These are phyloP conservation scores for Syzygium oleosum DNA, from an alignment of 345 rosid species.

Conservation along the genomic window DNA sequence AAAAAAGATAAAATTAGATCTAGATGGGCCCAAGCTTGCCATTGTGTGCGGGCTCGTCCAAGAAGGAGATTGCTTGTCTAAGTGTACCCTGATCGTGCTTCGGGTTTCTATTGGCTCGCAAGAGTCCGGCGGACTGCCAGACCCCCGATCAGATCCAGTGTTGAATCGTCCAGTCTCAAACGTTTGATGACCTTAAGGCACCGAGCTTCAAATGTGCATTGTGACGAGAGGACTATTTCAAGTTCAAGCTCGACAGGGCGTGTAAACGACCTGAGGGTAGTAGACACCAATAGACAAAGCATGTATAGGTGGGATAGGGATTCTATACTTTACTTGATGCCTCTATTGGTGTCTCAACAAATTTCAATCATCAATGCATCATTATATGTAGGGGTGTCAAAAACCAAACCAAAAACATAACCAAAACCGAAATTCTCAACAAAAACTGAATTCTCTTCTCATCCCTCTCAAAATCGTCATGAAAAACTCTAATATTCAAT, in stretches of 20 bases:
- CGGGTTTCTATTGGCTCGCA: not conserved
- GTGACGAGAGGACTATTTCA: not conserved
- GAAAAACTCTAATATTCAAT: too few species aligned
- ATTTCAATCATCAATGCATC: not conserved
- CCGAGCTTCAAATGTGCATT: not conserved
- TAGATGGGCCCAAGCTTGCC: not conserved
- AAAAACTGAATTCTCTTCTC: too few species aligned
- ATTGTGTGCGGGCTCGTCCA: not conserved
- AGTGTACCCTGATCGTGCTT: not conserved
- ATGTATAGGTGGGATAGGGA: not conserved
- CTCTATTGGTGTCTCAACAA: not conserved
- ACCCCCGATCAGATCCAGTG: not conserved
- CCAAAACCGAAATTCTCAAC: too few species aligned
- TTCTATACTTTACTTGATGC: not conserved
- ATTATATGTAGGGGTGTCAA: not conserved
- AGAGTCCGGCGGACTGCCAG: accelerated
- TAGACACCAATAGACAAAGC: not conserved
- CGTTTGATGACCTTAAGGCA: not conserved
- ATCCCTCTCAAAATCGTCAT: too few species aligned
- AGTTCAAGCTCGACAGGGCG: not conserved
- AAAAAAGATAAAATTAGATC: not conserved
- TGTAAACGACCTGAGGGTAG: not conserved
- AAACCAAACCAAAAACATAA: too few species aligned
- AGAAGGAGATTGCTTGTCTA: not conserved
- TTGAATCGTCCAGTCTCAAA: not conserved